Conservation (phyloP, 1,284 basidiomycete species). For the Austroboletus niveus region DNA sequence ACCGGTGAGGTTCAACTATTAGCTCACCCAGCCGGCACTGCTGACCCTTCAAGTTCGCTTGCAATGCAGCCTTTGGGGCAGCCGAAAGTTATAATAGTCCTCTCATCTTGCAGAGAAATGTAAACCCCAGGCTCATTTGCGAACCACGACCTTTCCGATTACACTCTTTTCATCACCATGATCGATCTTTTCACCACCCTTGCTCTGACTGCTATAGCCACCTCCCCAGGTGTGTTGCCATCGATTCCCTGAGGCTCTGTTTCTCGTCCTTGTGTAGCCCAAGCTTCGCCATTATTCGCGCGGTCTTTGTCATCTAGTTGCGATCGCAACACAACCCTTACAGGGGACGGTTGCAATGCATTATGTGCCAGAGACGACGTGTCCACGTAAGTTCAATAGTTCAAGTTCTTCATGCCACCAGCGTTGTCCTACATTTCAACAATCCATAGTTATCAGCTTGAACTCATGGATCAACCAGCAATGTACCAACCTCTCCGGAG, state of each 20-base stretch:
- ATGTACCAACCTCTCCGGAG: conserved; percentile 38
- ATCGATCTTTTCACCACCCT: conserved; percentile 15
- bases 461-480: conserved; percentile 36
- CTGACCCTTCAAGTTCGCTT: too few species aligned
- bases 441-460: conserved; percentile 39
- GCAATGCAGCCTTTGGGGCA: too few species aligned
- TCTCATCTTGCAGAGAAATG: too few species aligned
- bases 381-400: conserved; percentile 38
- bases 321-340: conserved; percentile 40
- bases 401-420: not conserved
- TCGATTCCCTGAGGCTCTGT: not conserved
- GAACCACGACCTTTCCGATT: too few species aligned
- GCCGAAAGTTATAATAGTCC: too few species aligned
- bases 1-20: too few species aligned
- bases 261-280: conserved; percentile 10
- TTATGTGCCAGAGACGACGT: conserved; percentile 44
- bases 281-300: not conserved
- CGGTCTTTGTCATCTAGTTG: conserved; percentile 30
- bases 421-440: not conserved
- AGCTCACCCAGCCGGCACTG: too few species aligned
- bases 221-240: conserved; percentile 17
- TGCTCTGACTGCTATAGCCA: conserved; percentile 11
- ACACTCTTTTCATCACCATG: too few species aligned
- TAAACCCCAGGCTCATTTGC: too few species aligned
- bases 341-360: conserved; percentile 30